Conservation (phyloP, 352 stramenopile species). For the Proteromonas lacertae region DNA sequence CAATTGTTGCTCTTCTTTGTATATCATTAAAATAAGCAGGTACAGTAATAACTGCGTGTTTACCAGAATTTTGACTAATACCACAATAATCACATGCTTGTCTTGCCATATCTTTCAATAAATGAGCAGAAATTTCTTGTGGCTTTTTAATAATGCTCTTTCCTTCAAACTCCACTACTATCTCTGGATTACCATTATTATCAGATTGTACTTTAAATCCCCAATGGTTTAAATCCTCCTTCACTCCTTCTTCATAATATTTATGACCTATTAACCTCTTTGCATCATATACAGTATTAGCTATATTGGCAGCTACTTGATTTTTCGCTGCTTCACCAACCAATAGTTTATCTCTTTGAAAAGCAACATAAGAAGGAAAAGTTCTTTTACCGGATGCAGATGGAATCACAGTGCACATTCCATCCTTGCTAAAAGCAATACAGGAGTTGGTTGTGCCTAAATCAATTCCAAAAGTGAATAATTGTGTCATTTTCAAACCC, state of each 20-base stretch:
- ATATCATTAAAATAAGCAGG: constrained; percentile 11
- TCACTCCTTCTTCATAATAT: constrained; percentile 21
- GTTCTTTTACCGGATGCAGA: too few species aligned
- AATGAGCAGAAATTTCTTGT: constrained; percentile 39
- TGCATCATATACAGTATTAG: constrained; percentile 35
- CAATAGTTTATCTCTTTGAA: too few species aligned
- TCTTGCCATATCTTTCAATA: constrained; percentile 36
- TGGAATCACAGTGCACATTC: too few species aligned
- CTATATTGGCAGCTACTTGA: constrained; percentile 55
- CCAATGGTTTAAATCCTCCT: constrained; percentile 34
- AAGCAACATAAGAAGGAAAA: too few species aligned
- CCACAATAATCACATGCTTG: too few species aligned
- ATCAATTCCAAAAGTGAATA: too few species aligned
- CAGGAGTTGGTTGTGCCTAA: too few species aligned
- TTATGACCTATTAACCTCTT: constrained; percentile 31
- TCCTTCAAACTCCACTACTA: constrained; percentile 39
- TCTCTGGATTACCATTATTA: constrained; percentile 25
- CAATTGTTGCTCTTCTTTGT: background rate
- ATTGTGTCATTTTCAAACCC: too few species aligned
- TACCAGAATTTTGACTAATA: too few species aligned
- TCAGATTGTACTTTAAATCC: constrained; percentile 24
- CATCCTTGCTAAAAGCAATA: too few species aligned
- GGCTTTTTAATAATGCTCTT: constrained; percentile 33
- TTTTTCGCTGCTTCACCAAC: constrained; percentile 62
- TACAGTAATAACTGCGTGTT: constrained; percentile 90